A percentile compares a stretch with the other conserved stretches of the same genome.
Conservation (phyloP, 163 green algal species). For the Coccomyxa subellipsoidea region DNA sequence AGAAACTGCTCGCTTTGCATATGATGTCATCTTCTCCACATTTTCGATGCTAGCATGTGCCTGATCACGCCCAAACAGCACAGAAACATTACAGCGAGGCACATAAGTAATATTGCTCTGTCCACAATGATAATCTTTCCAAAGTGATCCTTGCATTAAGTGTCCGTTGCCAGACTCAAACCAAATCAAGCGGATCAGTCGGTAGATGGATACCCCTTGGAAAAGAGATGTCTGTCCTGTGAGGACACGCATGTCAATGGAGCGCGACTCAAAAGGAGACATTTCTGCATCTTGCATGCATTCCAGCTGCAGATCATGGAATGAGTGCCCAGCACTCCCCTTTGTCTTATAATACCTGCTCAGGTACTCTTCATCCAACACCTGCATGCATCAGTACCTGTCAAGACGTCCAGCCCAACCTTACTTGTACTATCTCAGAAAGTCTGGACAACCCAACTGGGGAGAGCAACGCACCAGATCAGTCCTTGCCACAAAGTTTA, state of each 20-base stretch:
- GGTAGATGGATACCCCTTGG: not conserved
- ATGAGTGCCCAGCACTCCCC: not conserved
- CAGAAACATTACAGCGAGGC: no score
- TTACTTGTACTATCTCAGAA: no score
- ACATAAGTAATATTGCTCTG: no score
- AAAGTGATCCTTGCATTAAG: no score
- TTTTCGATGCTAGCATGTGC: not conserved
- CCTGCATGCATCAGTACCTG: not conserved
- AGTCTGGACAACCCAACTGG: not conserved
- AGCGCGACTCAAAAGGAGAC: not conserved
- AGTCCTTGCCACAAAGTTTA: not conserved
- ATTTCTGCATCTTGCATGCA: not conserved
- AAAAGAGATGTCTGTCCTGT: slow-evolving; percentile 9
- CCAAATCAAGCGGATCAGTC: no score
- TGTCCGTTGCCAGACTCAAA: no score
- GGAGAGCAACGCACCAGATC: not conserved
- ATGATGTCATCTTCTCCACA: not conserved
- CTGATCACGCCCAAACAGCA: not conserved
- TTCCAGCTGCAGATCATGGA: slow-evolving; percentile 8
- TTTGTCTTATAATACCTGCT: not conserved
- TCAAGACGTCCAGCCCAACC: no score
- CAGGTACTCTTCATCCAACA: slow-evolving; percentile 10
- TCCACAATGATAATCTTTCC: no score
- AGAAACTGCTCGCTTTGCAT: not conserved
- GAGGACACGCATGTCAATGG: slow-evolving; percentile 7